Evolutionary conservation across 352 stramenopile genomes (phyloP).

Genomic region (Globisporangium ultimum): DNA sequence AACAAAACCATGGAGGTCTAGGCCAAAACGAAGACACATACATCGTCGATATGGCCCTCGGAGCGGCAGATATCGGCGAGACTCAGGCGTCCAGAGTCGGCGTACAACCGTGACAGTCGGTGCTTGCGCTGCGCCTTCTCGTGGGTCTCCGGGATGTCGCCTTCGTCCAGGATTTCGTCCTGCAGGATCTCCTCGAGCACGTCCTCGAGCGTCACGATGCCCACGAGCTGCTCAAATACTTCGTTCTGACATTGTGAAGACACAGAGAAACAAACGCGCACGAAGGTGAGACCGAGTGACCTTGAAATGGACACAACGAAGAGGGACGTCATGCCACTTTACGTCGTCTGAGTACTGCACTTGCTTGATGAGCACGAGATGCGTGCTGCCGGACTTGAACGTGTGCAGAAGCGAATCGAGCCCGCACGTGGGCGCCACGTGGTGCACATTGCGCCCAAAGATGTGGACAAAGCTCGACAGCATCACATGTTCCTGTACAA

Average conservation of each 20-base stretch:
- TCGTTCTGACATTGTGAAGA: slow-evolving; percentile 42
- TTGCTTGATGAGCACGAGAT: slow-evolving; percentile 94
- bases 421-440: slow-evolving; percentile 89
- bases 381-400: slow-evolving; percentile 92
- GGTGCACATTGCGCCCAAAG: slow-evolving; percentile 55
- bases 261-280: slow-evolving; percentile 4
- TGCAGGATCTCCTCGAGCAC: slow-evolving; percentile 97
- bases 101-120: slow-evolving; percentile 44
- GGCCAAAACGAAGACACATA: background rate
- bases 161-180: slow-evolving; percentile 96
- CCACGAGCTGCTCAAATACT: slow-evolving; percentile 91
- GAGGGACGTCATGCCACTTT: slow-evolving; percentile 3
- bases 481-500: slow-evolving; percentile 48
- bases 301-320: background rate
- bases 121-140: slow-evolving; percentile 45
- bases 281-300: too few relatives aligned
- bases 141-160: slow-evolving; percentile 58
- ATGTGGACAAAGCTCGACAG: slow-evolving; percentile 69
- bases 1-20: background rate
- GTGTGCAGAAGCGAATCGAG: slow-evolving; percentile 92
- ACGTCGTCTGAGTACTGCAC: slow-evolving; percentile 69
- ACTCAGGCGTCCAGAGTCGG: slow-evolving; percentile 37
- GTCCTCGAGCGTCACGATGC: slow-evolving; percentile 98
- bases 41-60: slow-evolving; percentile 33
- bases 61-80: slow-evolving; percentile 38